Percentiles rank a stretch among this genome's conserved stretches.
Evolutionary conservation across 495 filamentous ascomycete genomes (phyloP).

Genomic region (Penicillium robsamsonii): DNA sequence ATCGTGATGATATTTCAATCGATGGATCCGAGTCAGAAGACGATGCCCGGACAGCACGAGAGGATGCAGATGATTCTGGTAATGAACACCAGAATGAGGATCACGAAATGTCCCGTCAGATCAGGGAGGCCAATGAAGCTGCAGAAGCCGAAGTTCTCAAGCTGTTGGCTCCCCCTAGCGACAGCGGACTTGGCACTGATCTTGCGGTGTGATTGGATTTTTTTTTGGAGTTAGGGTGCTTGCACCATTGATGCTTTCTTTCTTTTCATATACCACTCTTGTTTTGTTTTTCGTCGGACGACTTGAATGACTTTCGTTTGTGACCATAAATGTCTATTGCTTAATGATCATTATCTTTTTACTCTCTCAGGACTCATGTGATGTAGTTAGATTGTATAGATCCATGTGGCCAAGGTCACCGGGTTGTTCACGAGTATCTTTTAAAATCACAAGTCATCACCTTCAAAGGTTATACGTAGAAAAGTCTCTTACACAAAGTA

Average conservation of each 20-base stretch:
- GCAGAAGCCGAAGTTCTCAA: slow-evolving; percentile 30
- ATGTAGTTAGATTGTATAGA: slow-evolving; percentile 7
- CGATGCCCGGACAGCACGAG: slow-evolving; percentile 19
- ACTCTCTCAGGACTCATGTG: background rate
- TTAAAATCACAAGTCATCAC: background rate
- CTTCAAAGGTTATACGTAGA: no score
- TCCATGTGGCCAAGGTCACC: slow-evolving; percentile 3
- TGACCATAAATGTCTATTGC: slow-evolving; percentile 15
- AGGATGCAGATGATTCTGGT: slow-evolving; percentile 5
- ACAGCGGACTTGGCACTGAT: slow-evolving; percentile 47
- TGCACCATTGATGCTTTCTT: slow-evolving; percentile 12
- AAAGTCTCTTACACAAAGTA: no score
- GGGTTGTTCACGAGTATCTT: background rate
- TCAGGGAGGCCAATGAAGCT: slow-evolving; percentile 32
- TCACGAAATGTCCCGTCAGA: slow-evolving; percentile 17
- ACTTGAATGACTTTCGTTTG: slow-evolving; percentile 22
- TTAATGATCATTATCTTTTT: slow-evolving; percentile 12
- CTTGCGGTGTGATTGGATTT: slow-evolving; percentile 26
- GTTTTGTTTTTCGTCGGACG: slow-evolving; percentile 25
- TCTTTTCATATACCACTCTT: slow-evolving; percentile 34
- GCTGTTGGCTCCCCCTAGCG: slow-evolving; percentile 37
- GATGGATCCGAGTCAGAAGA: slow-evolving; percentile 16
- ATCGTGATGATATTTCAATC: slow-evolving; percentile 15
- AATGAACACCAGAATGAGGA: slow-evolving; percentile 13
- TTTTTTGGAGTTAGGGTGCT: slow-evolving; percentile 18